Evolutionary conservation across 1,139 yeast genomes (phyloP), one percentile per base, ranked within the genome.

Genomic region (Zygosaccharomyces sapae): DNA sequence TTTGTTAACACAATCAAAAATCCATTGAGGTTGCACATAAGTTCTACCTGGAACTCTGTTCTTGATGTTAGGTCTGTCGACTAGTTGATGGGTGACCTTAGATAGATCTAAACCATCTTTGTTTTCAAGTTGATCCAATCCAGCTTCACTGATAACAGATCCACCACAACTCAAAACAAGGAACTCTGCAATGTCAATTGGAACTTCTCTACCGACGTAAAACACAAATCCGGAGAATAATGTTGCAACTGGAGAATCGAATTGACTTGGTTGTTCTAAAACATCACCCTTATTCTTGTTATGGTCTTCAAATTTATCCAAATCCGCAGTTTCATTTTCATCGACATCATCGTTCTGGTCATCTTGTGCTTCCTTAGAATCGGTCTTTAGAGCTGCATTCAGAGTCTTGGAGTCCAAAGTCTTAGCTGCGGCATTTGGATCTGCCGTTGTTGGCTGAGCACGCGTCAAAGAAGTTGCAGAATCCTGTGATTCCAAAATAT

Each of bases 21-120:
- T 75, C 98, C 98, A 94, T 74, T 92, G 98, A 30, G 99, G 98
- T 71, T 92, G 98, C 44, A 90, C 70, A 64, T 94, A 94, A 0
- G 95, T 86, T 72, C 97, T 80, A 44, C 97, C 97, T 50, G 90
- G 84, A 38, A 89, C 88, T 67, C 83, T 87, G 55, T 80, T 76
- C 37, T 76, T 68, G 46, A 92, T 70, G 59, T 82, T 82, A 33
- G 97, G 97, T 69, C 98, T 81, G 70, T 92, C 99, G 55, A 84
- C 82, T 58, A 92, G 85, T 68, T 92, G 97, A 68, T 92, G 99
- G 24, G 98, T 92, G 47, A 92, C 81, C 45, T 76, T 71, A 38
- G 80, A 72, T 50, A 88, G 72, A 63, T 85, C 85, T 54, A 85
- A 72, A 50, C 75, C 76, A 5, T 59, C 51, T 40, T 61, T 55